Evolutionary conservation across 768 basidiomycete species (phyloP).

Genomic region (Trametes coccinea): DNA sequence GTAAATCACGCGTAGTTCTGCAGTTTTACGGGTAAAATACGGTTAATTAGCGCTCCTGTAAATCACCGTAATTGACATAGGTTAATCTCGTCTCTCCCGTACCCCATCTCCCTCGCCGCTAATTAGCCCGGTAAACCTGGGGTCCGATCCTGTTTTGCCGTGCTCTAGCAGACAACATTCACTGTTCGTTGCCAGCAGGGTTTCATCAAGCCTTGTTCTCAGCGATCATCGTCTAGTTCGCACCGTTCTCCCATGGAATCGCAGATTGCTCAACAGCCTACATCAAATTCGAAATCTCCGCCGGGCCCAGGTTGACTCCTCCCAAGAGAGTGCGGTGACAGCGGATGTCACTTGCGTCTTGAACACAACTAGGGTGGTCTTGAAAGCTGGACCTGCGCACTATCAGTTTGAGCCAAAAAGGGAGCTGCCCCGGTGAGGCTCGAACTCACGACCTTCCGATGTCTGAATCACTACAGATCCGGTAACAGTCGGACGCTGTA

Average conservation of each 20-base stretch:
- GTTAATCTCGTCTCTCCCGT: neutral
- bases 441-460: conserved; percentile 74
- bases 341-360: too few species aligned
- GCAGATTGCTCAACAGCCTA: too few species aligned
- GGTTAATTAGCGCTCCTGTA: neutral
- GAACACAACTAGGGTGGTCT: too few species aligned
- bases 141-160: neutral
- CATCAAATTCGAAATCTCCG: too few species aligned
- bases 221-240: too few species aligned
- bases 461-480: neutral
- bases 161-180: neutral
- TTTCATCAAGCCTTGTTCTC: too few species aligned
- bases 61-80: neutral
- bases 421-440: conserved; percentile 51
- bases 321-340: too few species aligned
- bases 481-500: conserved; percentile 76
- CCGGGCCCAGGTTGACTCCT: too few species aligned
- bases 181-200: too few species aligned
- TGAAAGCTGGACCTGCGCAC: too few species aligned
- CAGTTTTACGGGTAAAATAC: neutral
- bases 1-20: neutral
- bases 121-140: neutral
- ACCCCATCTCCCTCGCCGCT: neutral
- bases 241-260: too few species aligned
- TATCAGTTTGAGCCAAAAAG: neutral